Evolutionary conservation across 73 alveolate species (phyloP), one percentile per base, ranked within the genome.

Genomic region (Tetrahymena malaccensis): DNA sequence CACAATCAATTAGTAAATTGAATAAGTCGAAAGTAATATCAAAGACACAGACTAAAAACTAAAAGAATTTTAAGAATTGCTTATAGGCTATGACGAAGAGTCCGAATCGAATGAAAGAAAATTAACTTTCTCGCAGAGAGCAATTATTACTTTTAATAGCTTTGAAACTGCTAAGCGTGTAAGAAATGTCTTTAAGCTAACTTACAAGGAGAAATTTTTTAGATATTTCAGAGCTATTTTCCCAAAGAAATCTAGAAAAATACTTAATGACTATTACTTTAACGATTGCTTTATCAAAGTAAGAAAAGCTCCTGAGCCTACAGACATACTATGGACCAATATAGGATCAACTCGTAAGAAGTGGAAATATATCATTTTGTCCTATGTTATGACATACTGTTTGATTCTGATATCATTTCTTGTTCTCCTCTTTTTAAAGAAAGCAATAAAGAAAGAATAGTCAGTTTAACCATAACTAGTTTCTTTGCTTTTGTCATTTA

Each of bases 261-360:
- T 70, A 70, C 37, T 70, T 0, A 27, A n/a, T 15, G 89, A 70
- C 8, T 33, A 70, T 70, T 70, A 70, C 37, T 70, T 70, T 11
- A 85, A 34, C 17, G 17, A 38, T 85, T 31, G 56, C 5, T 27
- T 35, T 22, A 85, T 85, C 70, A 85, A 38, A 85, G 33, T 94
- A 13, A 94, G 43, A 94, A 94, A 89, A 50, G 94, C 96, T 21
- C 94, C 96, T 16, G 96, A 94, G 34, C 96, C 96, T 1, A 55
- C 96, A n/a, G 96, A 94, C 34, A 55, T 94, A 7, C 34, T 55
- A 13, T 94, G 96, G 96, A 94, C 85, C 33, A 94, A 94, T 27
- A 89, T 94, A 21, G 96, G 96, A 27, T 94, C 96, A 44, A 94
- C 55, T 38, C 84, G 85, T 35, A 94, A 55, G 34, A 43, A 94